Evolutionary conservation across 768 basidiomycete species (phyloP).

Genomic region (Mycena haematopus): DNA sequence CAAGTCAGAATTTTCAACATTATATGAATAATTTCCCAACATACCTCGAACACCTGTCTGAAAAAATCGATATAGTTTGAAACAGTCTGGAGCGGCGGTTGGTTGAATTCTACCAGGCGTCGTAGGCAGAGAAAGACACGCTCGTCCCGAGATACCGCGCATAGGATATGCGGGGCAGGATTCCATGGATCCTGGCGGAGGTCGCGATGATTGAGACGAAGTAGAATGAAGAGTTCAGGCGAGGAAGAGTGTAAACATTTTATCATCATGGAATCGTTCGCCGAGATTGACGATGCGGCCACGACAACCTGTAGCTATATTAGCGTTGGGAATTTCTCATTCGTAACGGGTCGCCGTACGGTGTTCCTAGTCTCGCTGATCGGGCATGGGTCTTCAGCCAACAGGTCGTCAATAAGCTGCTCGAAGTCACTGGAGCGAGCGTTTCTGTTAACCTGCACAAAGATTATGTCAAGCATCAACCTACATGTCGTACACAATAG

Average conservation of each 20-base stretch:
- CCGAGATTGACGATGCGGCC: constrained; percentile 36
- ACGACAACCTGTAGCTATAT: constrained; percentile 37
- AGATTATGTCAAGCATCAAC: constrained; percentile 3
- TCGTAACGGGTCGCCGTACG: constrained; percentile 21
- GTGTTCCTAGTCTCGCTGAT: constrained; percentile 31
- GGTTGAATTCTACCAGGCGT: constrained; percentile 49
- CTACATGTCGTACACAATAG: constrained; percentile 39
- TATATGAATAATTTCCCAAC: neutral
- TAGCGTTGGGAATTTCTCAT: neutral
- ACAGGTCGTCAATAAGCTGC: constrained; percentile 38
- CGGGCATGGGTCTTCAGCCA: constrained; percentile 34
- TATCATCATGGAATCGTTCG: constrained; percentile 46
- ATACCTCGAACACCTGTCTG: constrained; percentile 56
- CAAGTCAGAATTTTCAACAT: neutral
- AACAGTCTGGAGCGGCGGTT: constrained; percentile 53
- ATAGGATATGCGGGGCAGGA: constrained; percentile 53
- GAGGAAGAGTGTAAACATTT: constrained; percentile 44
- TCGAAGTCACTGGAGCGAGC: constrained; percentile 38
- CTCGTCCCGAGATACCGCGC: constrained; percentile 50
- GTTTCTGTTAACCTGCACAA: constrained; percentile 1
- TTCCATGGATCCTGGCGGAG: constrained; percentile 61
- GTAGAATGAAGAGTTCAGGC: constrained; percentile 47
- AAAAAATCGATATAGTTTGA: constrained; percentile 59
- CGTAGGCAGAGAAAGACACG: constrained; percentile 52
- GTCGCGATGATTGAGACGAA: constrained; percentile 51